A percentile compares a stretch with the other conserved stretches of the same genome.
These are phyloP conservation scores for Phytophthora podocarpi DNA, from an alignment of 352 stramenopile species.

Conservation along the genomic window DNA sequence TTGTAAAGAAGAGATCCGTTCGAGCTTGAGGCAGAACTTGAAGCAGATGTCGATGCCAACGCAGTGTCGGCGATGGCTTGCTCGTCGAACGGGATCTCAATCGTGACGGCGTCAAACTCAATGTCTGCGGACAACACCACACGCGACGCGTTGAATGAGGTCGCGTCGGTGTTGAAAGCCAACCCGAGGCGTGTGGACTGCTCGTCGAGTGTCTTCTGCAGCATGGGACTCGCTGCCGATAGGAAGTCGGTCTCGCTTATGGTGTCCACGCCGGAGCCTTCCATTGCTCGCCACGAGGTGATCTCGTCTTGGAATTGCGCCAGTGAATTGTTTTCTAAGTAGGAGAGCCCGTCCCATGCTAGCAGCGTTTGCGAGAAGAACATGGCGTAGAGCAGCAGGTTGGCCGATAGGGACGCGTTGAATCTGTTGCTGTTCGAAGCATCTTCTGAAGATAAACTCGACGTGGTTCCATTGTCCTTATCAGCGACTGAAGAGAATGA, in stretches of 20 bases:
- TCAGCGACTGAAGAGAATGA: background rate
- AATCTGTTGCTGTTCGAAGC: slow-evolving; percentile 6
- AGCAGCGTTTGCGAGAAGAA: slow-evolving; percentile 40
- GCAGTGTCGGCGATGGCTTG: slow-evolving; percentile 7
- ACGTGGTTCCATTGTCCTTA: background rate
- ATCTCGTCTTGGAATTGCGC: slow-evolving; percentile 25
- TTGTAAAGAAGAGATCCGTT: slow-evolving; percentile 9
- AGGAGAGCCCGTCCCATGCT: slow-evolving; percentile 35
- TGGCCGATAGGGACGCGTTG: slow-evolving; percentile 29
- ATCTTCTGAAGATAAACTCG: too few relatives aligned
- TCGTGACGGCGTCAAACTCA: slow-evolving; percentile 45
- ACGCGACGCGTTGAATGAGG: slow-evolving; percentile 36
- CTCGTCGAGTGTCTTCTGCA: slow-evolving; percentile 22
- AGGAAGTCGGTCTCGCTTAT: slow-evolving; percentile 17
- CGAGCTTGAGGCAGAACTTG: slow-evolving; percentile 8
- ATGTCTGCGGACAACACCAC: slow-evolving; percentile 35
- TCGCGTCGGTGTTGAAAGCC: slow-evolving; percentile 20
- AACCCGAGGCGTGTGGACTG: slow-evolving; percentile 24
- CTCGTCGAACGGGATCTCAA: slow-evolving; percentile 45
- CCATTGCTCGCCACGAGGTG: slow-evolving; percentile 10
- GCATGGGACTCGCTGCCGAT: slow-evolving; percentile 17
- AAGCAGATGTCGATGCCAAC: slow-evolving; percentile 1
- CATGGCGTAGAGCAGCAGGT: slow-evolving; percentile 44
- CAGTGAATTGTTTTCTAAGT: slow-evolving; percentile 28
- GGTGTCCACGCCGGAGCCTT: background rate